Evolutionary conservation across 2,329 filamentous ascomycete species (phyloP).

Genomic region (Paradendryphiella salina): DNA sequence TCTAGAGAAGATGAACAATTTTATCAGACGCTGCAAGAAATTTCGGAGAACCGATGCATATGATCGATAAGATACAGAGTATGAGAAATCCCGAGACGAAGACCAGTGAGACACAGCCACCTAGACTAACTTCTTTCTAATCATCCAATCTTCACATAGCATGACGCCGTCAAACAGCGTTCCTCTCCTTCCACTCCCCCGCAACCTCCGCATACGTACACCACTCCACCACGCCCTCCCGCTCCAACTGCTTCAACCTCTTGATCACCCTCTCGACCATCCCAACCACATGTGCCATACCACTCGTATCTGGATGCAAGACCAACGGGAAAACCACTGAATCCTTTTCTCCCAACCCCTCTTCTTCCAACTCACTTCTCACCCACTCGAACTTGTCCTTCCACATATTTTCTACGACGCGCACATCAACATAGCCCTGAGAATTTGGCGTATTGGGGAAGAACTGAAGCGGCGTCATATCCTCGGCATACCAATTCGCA

Average conservation of each 20-base stretch:
- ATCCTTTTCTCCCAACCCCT: conserved; percentile 40
- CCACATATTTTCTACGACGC: conserved; percentile 64
- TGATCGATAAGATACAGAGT: too few species aligned
- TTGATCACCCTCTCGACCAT: conserved; percentile 58
- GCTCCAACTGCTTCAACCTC: conserved; percentile 55
- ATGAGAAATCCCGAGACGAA: too few species aligned
- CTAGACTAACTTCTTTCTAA: too few species aligned
- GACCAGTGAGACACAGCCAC: too few species aligned
- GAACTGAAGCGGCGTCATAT: conserved; percentile 56
- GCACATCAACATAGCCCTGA: conserved; percentile 61
- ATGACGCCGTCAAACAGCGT: conserved; percentile 6
- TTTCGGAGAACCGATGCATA: too few species aligned
- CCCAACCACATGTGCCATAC: conserved; percentile 64
- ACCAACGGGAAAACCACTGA: conserved; percentile 57
- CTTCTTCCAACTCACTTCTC: conserved; percentile 37
- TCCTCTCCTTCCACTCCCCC: conserved; percentile 44
- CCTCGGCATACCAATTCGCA: conserved; percentile 57
- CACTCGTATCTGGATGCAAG: conserved; percentile 62
- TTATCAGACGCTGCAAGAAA: too few species aligned
- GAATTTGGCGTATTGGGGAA: conserved; percentile 55
- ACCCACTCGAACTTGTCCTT: conserved; percentile 62
- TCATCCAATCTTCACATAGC: too few species aligned
- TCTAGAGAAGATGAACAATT: too few species aligned
- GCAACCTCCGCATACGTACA: conserved; percentile 51
- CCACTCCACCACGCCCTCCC: conserved; percentile 53